Evolutionary conservation across 2,329 filamentous ascomycete genomes (phyloP), one percentile per base, ranked within the genome.

Genomic region (Aurifilum marmelostoma): DNA sequence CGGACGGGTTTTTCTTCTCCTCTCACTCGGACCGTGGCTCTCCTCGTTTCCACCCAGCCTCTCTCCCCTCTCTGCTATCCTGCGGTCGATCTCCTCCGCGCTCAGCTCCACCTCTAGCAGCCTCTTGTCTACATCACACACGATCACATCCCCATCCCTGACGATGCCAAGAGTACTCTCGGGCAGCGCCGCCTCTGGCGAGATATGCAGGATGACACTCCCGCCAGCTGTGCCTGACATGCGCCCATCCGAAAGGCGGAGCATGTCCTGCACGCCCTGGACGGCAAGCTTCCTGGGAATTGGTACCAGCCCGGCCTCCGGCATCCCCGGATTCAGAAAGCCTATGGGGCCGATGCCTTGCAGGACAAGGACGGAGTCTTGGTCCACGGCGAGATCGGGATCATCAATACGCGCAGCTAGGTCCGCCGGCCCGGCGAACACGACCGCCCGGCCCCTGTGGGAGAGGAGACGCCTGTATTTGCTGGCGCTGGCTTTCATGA

Each of bases 271-370:
- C 5, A 97, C 85, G 11, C 91, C 91, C 0, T 89, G 89, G 0
- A 91, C 89, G 0, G 92, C 93, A 39, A 91, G 89, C 64, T 94
- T 93, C 76, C 94, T 92, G 21, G 97, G 89, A 32, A 87, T 87
- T 0, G 85, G 85, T 1, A 87, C 81, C 34, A 87, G 76, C 0
- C 85, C 85, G 67, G 96, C 93, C 79, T 97, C 94, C 1, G 94
- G 94, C 94, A 97, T 97, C 16, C 94, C 94, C 0, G 94, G 94
- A 1, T 93, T 93, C 6, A 71, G 18, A 54, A 71, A 69, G 27
- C 94, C 94, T 66, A 96, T 92, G 0, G 94, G 94, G 0, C 94
- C 94, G 75, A 97, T 95, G 71, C 94, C 94, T 72, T 94, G 89
- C 34, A 97, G 89, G 4, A 97, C 89, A 0, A 97, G 83, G 11